Conservation (phyloP, 805 yeast species). For the Maudiozyma bulderi region DNA sequence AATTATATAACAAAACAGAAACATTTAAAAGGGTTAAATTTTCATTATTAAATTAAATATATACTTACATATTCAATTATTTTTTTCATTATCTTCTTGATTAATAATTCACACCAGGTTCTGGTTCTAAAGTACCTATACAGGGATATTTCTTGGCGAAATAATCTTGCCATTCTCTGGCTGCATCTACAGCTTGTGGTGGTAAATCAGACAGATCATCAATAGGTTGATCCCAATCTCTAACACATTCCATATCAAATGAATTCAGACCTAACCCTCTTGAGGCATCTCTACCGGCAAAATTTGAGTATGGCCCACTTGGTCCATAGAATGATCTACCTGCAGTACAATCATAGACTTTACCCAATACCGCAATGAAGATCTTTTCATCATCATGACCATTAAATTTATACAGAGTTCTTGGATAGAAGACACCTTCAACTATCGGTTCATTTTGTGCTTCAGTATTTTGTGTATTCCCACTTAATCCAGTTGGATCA, state of each 20-base stretch:
- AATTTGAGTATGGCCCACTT: slow-evolving; percentile 86
- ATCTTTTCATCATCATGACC: slow-evolving; percentile 74
- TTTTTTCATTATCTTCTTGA: background rate
- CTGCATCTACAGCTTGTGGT: slow-evolving; percentile 49
- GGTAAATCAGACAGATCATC: slow-evolving; percentile 59
- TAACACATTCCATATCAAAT: slow-evolving; percentile 60
- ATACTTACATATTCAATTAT: background rate
- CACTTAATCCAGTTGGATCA: slow-evolving; percentile 28
- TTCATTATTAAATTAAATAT: background rate
- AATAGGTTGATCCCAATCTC: slow-evolving; percentile 64
- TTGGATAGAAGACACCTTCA: slow-evolving; percentile 57
- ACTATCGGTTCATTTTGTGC: slow-evolving; percentile 30
- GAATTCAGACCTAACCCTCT: slow-evolving; percentile 85
- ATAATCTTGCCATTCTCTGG: slow-evolving; percentile 79
- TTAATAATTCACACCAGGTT: slow-evolving; percentile 23
- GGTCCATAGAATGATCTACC: slow-evolving; percentile 91
- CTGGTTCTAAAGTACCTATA: slow-evolving; percentile 61
- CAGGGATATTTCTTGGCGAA: slow-evolving; percentile 73
- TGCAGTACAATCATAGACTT: slow-evolving; percentile 70
- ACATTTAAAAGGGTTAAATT: no score
- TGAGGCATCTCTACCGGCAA: slow-evolving; percentile 94
- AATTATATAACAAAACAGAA: no score
- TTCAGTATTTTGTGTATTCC: slow-evolving; percentile 4
- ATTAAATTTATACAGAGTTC: slow-evolving; percentile 60
- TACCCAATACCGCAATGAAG: slow-evolving; percentile 79